phyloP scores from a whole-genome alignment of 805 yeast genomes.

The Candida ipomoeae region DNA sequence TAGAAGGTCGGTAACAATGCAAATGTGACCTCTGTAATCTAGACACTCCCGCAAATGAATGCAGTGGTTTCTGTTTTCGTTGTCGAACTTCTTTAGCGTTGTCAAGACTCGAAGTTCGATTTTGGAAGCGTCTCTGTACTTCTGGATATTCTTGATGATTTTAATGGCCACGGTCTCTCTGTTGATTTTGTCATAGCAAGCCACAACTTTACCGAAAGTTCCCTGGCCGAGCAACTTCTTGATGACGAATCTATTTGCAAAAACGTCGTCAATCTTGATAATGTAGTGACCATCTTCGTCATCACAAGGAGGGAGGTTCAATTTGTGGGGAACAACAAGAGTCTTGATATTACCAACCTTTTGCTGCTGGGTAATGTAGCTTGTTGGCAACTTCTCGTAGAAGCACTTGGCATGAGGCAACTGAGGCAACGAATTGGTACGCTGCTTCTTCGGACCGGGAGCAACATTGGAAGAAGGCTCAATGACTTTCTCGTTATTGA shows the following conservation, averaged over 20 bases:
- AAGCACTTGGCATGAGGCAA: slow-evolving; percentile 42
- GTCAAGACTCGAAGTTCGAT: slow-evolving; percentile 83
- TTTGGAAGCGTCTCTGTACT: slow-evolving; percentile 92
- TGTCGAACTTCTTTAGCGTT: slow-evolving; percentile 69
- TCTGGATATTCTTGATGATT: slow-evolving; percentile 85
- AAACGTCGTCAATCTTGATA: slow-evolving; percentile 51
- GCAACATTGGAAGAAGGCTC: slow-evolving; percentile 2
- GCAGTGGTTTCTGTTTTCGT: slow-evolving; percentile 65
- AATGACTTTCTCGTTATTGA: slow-evolving; percentile 22
- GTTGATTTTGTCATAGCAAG: slow-evolving; percentile 66
- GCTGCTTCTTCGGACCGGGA: slow-evolving; percentile 28
- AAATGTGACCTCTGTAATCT: slow-evolving; percentile 90
- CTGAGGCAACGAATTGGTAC: slow-evolving; percentile 43
- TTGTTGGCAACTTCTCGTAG: slow-evolving; percentile 36
- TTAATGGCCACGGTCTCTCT: slow-evolving; percentile 78
- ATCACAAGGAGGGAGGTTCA: slow-evolving; percentile 41
- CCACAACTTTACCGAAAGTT: slow-evolving; percentile 85
- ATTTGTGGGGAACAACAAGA: slow-evolving; percentile 35
- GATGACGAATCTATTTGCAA: slow-evolving; percentile 75
- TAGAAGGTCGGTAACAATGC: slow-evolving; percentile 84
- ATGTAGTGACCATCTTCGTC: slow-evolving; percentile 76
- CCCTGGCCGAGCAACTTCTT: slow-evolving; percentile 79
- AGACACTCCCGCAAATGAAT: slow-evolving; percentile 84
- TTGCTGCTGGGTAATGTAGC: slow-evolving; percentile 33
- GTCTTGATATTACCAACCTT: slow-evolving; percentile 40